Conservation (phyloP, 2,329 filamentous ascomycete species). For the Blastomyces parvus region DNA sequence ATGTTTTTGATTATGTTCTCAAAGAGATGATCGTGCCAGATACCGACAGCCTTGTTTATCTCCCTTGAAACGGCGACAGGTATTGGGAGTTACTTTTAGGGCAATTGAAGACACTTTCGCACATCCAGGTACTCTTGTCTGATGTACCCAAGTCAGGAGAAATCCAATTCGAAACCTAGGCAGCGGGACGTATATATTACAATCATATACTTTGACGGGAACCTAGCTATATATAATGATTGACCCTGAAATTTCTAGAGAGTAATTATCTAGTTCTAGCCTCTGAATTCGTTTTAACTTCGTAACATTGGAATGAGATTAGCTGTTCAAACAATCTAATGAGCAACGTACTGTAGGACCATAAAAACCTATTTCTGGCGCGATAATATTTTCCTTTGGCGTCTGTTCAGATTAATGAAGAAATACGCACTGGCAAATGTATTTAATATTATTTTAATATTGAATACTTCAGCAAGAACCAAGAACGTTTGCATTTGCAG, state of each 20-base stretch:
- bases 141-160: neutral
- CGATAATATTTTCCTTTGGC: no score
- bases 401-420: no score
- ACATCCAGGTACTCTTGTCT: neutral
- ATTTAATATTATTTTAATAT: no score
- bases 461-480: no score
- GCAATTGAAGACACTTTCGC: neutral
- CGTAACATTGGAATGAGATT: neutral
- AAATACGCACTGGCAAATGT: no score
- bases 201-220: neutral
- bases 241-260: neutral
- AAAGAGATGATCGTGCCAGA: conserved; percentile 12
- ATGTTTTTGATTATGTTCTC: conserved; percentile 21
- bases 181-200: neutral
- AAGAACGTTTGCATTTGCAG: no score
- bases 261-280: neutral
- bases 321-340: no score
- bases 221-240: neutral
- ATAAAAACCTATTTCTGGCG: no score
- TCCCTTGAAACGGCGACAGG: neutral
- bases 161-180: neutral
- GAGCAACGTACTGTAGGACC: no score
- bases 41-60: conserved; percentile 6
- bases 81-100: neutral
- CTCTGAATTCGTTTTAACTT: neutral